phyloP scores from a whole-genome alignment of 306 rosid species.

The Vicia villosa region DNA sequence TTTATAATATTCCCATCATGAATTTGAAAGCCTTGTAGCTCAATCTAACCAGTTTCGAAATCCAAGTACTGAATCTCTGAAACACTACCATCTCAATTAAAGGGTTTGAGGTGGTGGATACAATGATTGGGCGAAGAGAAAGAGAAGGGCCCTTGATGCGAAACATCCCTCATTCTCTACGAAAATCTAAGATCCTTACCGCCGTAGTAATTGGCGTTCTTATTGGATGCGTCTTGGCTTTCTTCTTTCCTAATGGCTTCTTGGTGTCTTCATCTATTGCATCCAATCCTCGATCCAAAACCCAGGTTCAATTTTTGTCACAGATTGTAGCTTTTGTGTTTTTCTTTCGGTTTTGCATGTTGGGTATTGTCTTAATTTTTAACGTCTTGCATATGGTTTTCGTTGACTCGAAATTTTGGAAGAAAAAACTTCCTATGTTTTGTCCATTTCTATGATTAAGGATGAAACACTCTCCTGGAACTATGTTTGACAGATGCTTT shows the following conservation, averaged over 20 bases:
- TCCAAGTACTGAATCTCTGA: constrained; percentile 15
- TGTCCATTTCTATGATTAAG: background rate
- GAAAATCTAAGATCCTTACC: constrained; percentile 52
- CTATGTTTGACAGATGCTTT: too few species aligned
- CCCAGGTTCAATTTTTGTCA: constrained; percentile 55
- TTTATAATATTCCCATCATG: background rate
- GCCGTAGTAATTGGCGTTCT: constrained; percentile 67
- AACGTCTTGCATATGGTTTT: background rate
- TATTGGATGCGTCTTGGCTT: constrained; percentile 68
- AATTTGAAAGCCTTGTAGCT: background rate
- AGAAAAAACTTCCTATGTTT: background rate
- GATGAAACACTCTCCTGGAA: background rate
- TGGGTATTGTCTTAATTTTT: background rate
- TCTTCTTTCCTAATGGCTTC: constrained; percentile 67
- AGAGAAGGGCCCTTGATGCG: constrained; percentile 73
- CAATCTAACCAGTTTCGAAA: background rate
- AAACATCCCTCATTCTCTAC: constrained; percentile 44
- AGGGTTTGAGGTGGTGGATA: constrained; percentile 17
- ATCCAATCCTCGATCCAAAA: constrained; percentile 49
- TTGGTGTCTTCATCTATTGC: constrained; percentile 36
- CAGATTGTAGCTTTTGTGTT: constrained; percentile 2
- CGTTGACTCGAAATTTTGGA: constrained; percentile 32
- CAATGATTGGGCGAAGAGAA: constrained; percentile 70
- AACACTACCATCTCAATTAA: constrained; percentile 5
- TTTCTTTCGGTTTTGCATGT: background rate